Conservation (phyloP, 495 filamentous ascomycete genomes). For the Lophium mytilinum region DNA sequence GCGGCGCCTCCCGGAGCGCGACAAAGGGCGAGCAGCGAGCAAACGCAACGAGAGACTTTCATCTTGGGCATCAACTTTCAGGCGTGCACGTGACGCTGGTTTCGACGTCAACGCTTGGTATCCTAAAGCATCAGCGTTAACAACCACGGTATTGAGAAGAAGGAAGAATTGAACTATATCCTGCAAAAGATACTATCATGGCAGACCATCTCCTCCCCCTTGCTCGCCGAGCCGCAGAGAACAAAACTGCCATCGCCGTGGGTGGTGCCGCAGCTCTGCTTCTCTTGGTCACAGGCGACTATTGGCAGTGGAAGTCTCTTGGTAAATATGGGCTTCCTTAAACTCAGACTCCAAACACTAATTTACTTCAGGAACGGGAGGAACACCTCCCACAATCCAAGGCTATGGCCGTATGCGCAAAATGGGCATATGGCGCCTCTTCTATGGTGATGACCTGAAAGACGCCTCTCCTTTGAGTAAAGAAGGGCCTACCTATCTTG, state of each 20-base stretch:
- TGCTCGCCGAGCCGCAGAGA: neutral
- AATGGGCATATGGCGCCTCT: slow-evolving; percentile 40
- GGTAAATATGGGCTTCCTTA: neutral
- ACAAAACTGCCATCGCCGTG: neutral
- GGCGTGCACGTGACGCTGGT: no score
- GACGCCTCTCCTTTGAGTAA: slow-evolving; percentile 30
- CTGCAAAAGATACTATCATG: no score
- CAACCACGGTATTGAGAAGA: no score
- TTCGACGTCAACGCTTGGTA: no score
- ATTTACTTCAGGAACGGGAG: slow-evolving; percentile 39
- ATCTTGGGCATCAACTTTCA: no score
- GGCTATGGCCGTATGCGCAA: slow-evolving; percentile 65
- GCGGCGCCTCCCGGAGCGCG: no score
- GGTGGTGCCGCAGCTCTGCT: neutral
- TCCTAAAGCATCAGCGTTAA: no score
- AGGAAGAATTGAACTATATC: no score
- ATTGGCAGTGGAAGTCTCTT: neutral
- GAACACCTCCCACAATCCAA: slow-evolving; percentile 61
- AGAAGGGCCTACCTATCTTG: slow-evolving; percentile 32
- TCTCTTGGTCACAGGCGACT: neutral
- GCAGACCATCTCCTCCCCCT: no score
- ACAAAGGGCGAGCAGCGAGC: no score
- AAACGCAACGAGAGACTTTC: no score
- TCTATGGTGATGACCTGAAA: slow-evolving; percentile 40
- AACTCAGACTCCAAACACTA: neutral